A percentile compares a stretch with the other conserved stretches of the same genome.
phyloP scores from a whole-genome alignment of 768 basidiomycete species.

The Lactarius deliciosus region DNA sequence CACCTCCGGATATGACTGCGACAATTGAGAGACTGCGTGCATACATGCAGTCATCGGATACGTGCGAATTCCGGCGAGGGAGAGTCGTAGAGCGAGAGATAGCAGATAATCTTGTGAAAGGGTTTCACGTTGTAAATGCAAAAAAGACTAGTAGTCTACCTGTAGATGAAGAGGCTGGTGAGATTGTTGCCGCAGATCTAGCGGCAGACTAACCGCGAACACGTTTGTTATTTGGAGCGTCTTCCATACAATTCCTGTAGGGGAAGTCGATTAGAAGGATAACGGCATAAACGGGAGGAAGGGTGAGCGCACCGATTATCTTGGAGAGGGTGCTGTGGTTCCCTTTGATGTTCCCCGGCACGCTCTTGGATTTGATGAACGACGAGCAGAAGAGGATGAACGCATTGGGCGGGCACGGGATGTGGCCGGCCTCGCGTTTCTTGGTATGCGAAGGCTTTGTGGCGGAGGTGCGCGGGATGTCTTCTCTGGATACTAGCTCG shows the following conservation, averaged over 20 bases:
- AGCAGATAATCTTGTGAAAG: no score
- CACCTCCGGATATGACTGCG: no score
- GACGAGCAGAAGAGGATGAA: constrained; percentile 83
- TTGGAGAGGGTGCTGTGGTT: constrained; percentile 79
- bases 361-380: constrained; percentile 71
- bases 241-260: constrained; percentile 70
- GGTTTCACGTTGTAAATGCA: no score
- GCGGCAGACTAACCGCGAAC: no score
- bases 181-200: no score
- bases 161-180: no score
- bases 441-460: constrained; percentile 52
- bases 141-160: no score
- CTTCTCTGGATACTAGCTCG: constrained; percentile 33
- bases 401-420: constrained; percentile 81
- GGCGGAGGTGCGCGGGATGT: constrained; percentile 30
- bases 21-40: no score
- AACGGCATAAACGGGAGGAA: background rate
- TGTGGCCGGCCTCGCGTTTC: constrained; percentile 69
- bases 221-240: no score
- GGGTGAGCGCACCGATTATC: constrained; percentile 64
- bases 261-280: background rate
- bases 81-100: no score
- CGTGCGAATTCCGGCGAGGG: no score
- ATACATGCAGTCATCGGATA: no score
- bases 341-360: constrained; percentile 75